Evolutionary conservation across 768 basidiomycete genomes (phyloP), one percentile per base, ranked within the genome.

Genomic region (Ramaria rubella): DNA sequence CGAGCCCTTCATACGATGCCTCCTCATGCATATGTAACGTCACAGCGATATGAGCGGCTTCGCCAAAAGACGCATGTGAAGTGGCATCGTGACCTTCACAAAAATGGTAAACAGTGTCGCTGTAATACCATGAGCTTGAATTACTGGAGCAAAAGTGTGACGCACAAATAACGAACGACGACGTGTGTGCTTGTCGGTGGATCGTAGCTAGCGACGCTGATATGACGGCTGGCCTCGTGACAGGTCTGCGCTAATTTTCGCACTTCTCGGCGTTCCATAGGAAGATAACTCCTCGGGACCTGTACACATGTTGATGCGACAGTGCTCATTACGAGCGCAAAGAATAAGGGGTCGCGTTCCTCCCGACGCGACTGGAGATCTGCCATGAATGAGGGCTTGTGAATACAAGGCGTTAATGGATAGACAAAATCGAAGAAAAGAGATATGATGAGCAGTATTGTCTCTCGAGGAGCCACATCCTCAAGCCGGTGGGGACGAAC

Each of bases 391-490:
- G 87, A 89, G 26, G 90, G 90, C 65, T 87, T 88, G 73, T 96
- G 94, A 43, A 96, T 73, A 68, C 89, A 92, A 5, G 93, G 93
- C 8, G 90, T 94, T 30, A 95, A 77, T 8, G 90, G 87, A 69
- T 93, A 93, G 48, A 94, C 90, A 67, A 90, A 95, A 68, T 94
- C 93, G 67, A 94, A 95, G 73, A 92, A 96, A 12, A 94, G 80
- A 36, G 86, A 79, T 60, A 94, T 84, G 62, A 95, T 87, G 58
- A 89, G 81, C 38, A 82, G 81, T 48, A 94, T 84, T 5, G 85
- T 87, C 57, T 89, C 86, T 52, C 89, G 78, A 19, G 89, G 87
- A 9, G 90, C 87, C 52, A 94, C 81, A 58, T 88, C 84, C 65
- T 93, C 88, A 45, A 95, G 73, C 31, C 87, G 77, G 64, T 85